These are phyloP conservation scores for Scheffersomyces parashehatae DNA, from an alignment of 1,139 yeast species.

Conservation along the genomic window DNA sequence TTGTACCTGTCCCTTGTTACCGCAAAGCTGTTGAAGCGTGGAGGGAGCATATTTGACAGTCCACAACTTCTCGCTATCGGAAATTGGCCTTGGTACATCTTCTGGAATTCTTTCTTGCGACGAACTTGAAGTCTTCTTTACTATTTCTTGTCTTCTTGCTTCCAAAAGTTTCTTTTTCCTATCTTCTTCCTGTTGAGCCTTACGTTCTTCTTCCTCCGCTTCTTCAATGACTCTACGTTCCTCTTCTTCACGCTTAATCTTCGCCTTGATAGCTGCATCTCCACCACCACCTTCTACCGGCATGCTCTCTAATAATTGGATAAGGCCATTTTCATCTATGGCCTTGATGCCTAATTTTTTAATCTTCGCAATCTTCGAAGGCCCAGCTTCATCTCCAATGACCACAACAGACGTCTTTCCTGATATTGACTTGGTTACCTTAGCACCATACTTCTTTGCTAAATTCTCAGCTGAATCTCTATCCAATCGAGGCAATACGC, in stretches of 20 bases:
- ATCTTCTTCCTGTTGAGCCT: conserved; percentile 15
- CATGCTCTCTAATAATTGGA: conserved; percentile 71
- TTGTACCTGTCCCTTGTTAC: conserved; percentile 76
- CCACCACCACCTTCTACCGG: conserved; percentile 93
- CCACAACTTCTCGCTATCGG: conserved; percentile 72
- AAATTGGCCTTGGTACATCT: conserved; percentile 27
- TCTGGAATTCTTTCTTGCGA: conserved; percentile 10
- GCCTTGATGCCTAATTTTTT: conserved; percentile 73
- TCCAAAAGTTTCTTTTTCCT: conserved; percentile 8
- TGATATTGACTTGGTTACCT: conserved; percentile 83
- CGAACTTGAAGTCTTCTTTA: conserved; percentile 31
- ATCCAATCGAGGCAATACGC: conserved; percentile 76
- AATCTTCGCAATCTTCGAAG: conserved; percentile 85
- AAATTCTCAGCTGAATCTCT: conserved; percentile 73
- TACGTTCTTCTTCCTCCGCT: conserved; percentile 39
- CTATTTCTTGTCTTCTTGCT: conserved; percentile 30
- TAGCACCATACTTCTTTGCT: conserved; percentile 91
- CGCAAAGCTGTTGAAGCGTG: conserved; percentile 75
- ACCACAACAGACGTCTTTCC: conserved; percentile 87
- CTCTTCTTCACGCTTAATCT: conserved; percentile 66
- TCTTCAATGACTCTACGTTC: conserved; percentile 54
- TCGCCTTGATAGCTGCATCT: conserved; percentile 70
- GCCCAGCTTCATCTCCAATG: conserved; percentile 95
- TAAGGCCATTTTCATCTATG: conserved; percentile 83
- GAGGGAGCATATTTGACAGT: conserved; percentile 92